Evolutionary conservation across 2,329 filamentous ascomycete genomes (phyloP), one percentile per base, ranked within the genome.

Genomic region (Bimuria novae-zelandiae): DNA sequence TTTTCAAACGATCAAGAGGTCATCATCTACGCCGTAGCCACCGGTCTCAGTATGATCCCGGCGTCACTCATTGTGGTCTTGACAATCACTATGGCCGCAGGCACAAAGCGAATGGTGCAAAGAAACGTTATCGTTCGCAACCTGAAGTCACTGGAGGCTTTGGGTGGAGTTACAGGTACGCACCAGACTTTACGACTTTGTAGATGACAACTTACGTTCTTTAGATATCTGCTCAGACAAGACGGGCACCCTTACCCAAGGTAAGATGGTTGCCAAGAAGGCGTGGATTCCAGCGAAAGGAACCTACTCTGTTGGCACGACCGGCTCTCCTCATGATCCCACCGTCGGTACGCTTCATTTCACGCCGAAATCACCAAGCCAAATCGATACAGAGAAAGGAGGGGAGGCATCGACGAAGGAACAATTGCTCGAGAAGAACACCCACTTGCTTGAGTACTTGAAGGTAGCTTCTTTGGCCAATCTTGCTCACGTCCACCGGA

Each of bases 151-250:
- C 54, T 74, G 1, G 71, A 74, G 55, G 71, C 71, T 17, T 58
- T 74, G 3, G 70, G 71, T 19, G 69, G 63, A 21, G 68, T 74
- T 7, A 74, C 71, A 27, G 62, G 57, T 54, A 56, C n/a, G 62
- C 25, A 23, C 11, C 7, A 8, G 4, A 50, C 11, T 19, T 22
- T 23, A 17, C 4, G 35, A 17, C 14, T 1, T 12, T 22, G 2
- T 6, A 25, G 8, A 3, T 8, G 11, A 22, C 7, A 33, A 21
- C 44, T 55, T 43, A 55, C 44, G 4, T 21, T 29, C 5, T 40
- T 4, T 19, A 57, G 61, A 73, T 49, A 82, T 82, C 51, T 82
- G 79, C 67, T 80, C 77, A 10, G 80, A 82, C 61, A 82, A 82
- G 68, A 82, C 80, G 1, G 75, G 62, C 69, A 80, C 45, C 51